Percentiles rank a stretch among this genome's conserved stretches.
These are phyloP conservation scores for Wickerhamiella sorbophila DNA, from an alignment of 805 yeast species.

Conservation along the genomic window DNA sequence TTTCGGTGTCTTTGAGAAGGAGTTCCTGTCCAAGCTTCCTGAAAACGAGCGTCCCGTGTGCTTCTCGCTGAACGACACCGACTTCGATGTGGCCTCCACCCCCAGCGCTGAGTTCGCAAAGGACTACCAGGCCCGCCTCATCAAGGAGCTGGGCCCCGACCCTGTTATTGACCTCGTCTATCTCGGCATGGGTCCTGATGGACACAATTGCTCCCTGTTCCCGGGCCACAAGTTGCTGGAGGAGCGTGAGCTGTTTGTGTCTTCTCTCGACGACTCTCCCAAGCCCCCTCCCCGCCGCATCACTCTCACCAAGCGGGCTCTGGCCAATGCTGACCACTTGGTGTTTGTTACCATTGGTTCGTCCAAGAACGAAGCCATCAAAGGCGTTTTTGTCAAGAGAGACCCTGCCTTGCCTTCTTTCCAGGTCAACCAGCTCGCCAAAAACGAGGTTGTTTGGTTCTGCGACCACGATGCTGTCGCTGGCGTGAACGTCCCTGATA, in stretches of 20 bases:
- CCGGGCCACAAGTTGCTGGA: constrained; percentile 63
- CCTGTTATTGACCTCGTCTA: constrained; percentile 45
- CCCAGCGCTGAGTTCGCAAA: constrained; percentile 42
- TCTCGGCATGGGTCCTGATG: constrained; percentile 91
- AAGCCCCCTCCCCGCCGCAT: constrained; percentile 88
- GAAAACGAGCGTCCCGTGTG: constrained; percentile 12
- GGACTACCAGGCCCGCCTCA: constrained; percentile 47
- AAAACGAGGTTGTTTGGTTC: constrained; percentile 56
- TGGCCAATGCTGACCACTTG: constrained; percentile 38
- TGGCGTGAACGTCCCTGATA: neutral
- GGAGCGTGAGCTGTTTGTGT: constrained; percentile 39
- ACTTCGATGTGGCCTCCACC: constrained; percentile 40
- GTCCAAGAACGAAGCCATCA: constrained; percentile 59
- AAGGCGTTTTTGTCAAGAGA: constrained; percentile 45
- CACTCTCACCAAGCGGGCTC: constrained; percentile 70
- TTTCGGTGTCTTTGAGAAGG: constrained; percentile 59
- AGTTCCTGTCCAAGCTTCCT: constrained; percentile 37
- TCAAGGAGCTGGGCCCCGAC: constrained; percentile 28
- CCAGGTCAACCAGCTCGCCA: constrained; percentile 46
- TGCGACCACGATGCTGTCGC: constrained; percentile 71
- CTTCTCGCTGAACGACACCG: constrained; percentile 36
- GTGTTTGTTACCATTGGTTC: constrained; percentile 86
- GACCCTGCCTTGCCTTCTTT: constrained; percentile 44
- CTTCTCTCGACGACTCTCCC: constrained; percentile 68
- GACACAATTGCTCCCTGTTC: constrained; percentile 87